These are phyloP conservation scores for Paraphaeosphaeria sporulosa DNA, from an alignment of 2,329 filamentous ascomycete species.

Conservation along the genomic window DNA sequence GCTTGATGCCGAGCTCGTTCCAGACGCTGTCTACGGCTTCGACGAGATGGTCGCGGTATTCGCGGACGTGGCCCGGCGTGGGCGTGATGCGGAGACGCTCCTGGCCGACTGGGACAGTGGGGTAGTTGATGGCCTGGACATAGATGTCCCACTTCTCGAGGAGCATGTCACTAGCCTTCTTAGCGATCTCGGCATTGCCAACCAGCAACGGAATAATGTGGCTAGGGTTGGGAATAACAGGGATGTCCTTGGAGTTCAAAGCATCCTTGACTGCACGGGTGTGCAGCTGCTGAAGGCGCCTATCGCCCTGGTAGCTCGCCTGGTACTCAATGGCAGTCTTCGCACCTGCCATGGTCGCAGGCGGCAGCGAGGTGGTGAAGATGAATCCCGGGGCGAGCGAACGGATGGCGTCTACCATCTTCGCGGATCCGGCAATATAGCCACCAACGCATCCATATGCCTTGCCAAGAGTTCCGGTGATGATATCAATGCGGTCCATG, in stretches of 20 bases:
- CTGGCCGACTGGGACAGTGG: constrained; percentile 96
- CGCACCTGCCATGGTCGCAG: constrained; percentile 95
- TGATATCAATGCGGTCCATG: constrained; percentile 97
- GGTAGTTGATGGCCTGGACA: constrained; percentile 99
- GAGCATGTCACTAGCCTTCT: constrained; percentile 89
- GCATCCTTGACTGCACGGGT: constrained; percentile 92
- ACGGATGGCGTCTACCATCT: constrained; percentile 89
- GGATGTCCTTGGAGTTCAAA: constrained; percentile 80
- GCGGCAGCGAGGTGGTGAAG: constrained; percentile 96
- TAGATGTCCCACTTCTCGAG: constrained; percentile 92
- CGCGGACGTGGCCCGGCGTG: constrained; percentile 87
- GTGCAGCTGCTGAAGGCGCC: constrained; percentile 92
- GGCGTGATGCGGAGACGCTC: constrained; percentile 95
- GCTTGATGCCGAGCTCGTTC: constrained; percentile 86
- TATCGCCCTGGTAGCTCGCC: constrained; percentile 82
- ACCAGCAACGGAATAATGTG: constrained; percentile 96
- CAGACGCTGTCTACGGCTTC: constrained; percentile 86
- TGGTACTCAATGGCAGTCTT: constrained; percentile 94
- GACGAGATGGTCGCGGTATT: constrained; percentile 86
- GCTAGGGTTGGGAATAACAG: constrained; percentile 95
- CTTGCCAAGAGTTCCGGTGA: constrained; percentile 96
- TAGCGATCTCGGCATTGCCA: constrained; percentile 91
- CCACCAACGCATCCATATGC: constrained; percentile 97
- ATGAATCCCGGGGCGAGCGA: constrained; percentile 97
- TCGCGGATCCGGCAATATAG: constrained; percentile 90